Percentiles rank a stretch among this genome's conserved stretches.
phyloP scores from a whole-genome alignment of 75 land plant species.

The Adiantum capillusveneris region DNA sequence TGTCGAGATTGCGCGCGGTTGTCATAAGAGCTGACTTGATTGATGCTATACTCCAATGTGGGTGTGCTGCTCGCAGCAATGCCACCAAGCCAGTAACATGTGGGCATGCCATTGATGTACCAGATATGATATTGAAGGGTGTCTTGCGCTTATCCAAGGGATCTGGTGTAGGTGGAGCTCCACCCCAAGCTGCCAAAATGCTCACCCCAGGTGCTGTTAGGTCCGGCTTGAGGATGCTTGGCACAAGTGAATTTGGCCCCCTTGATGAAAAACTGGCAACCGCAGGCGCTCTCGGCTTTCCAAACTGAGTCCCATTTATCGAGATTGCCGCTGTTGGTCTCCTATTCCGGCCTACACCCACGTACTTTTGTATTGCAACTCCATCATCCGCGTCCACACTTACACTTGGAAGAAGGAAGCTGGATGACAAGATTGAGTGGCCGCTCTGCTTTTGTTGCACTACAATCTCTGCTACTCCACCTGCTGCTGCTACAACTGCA shows the following conservation, averaged over 20 bases:
- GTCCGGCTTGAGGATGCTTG: slow-evolving; percentile 69
- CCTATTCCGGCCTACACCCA: background rate
- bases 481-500: slow-evolving; percentile 10
- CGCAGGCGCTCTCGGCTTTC: slow-evolving; percentile 63
- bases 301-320: slow-evolving; percentile 34
- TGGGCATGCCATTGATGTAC: slow-evolving; percentile 95
- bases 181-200: slow-evolving; percentile 75
- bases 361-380: slow-evolving; percentile 36
- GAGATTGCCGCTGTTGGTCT: background rate
- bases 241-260: slow-evolving; percentile 56
- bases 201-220: slow-evolving; percentile 78
- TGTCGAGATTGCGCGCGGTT: slow-evolving; percentile 51
- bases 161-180: slow-evolving; percentile 45
- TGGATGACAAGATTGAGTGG: slow-evolving; percentile 61
- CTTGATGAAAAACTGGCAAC: slow-evolving; percentile 81
- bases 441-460: slow-evolving; percentile 59
- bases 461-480: slow-evolving; percentile 72
- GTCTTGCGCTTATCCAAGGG: slow-evolving; percentile 40
- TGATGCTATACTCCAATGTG: slow-evolving; percentile 84
- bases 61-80: slow-evolving; percentile 59
- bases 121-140: slow-evolving; percentile 73
- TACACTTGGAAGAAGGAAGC: slow-evolving; percentile 64
- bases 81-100: slow-evolving; percentile 84
- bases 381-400: slow-evolving; percentile 43
- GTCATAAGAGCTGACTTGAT: slow-evolving; percentile 86